Conservation (phyloP, 2,329 filamentous ascomycete genomes). For the Stemphylium vesicarium region DNA sequence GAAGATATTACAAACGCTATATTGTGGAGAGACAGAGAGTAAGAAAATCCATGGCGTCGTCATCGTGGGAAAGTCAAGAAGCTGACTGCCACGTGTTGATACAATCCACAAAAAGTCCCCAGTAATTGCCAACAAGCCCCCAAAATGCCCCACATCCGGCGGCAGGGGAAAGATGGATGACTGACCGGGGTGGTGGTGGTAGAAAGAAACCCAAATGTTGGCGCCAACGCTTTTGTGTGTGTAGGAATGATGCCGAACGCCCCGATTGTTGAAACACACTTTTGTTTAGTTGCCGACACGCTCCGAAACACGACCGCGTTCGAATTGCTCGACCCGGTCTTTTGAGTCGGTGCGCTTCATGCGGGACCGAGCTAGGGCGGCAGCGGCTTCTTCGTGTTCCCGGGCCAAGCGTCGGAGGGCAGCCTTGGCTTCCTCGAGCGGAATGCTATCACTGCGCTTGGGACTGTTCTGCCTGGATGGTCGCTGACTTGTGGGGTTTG, state of each 20-base stretch:
- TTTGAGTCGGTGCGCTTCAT: slow-evolving; percentile 20
- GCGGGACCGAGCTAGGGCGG: slow-evolving; percentile 15
- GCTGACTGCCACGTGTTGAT: no score
- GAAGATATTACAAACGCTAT: no score
- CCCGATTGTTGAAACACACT: slow-evolving; percentile 2
- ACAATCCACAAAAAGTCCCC: no score
- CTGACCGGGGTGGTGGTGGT: background rate
- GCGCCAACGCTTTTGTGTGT: background rate
- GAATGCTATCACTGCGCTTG: slow-evolving; percentile 36
- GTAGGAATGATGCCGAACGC: background rate
- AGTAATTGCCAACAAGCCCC: no score
- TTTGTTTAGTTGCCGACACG: slow-evolving; percentile 20
- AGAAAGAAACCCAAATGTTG: background rate
- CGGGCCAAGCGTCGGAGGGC: slow-evolving; percentile 35
- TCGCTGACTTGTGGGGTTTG: slow-evolving; percentile 27
- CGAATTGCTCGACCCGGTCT: slow-evolving; percentile 21
- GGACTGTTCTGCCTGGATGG: slow-evolving; percentile 37
- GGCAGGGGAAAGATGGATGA: background rate
- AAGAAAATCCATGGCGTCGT: no score
- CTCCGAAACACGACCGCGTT: slow-evolving; percentile 26
- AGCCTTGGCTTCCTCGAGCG: slow-evolving; percentile 39
- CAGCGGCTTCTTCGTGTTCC: slow-evolving; percentile 37
- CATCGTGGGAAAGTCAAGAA: no score
- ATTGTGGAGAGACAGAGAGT: no score
- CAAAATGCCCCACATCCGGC: no score